Evolutionary conservation across 1,139 yeast genomes (phyloP).

Genomic region (Saccharomyces hybrid): DNA sequence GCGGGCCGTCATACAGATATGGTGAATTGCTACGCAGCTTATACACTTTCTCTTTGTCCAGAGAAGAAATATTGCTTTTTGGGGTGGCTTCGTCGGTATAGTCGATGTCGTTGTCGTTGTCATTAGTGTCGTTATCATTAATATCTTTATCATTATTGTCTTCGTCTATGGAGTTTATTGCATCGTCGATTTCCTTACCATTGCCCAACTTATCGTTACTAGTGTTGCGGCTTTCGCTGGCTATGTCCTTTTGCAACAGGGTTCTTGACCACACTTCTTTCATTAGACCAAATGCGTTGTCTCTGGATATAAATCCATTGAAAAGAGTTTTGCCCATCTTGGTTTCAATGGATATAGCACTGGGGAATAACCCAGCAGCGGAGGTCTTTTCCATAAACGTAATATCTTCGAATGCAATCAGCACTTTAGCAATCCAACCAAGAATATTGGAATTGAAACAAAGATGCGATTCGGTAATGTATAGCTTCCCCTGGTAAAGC

Average conservation of each 20-base stretch:
- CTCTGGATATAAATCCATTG: constrained; percentile 87
- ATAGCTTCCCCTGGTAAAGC: constrained; percentile 82
- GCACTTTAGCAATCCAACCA: constrained; percentile 85
- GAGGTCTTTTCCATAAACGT: constrained; percentile 68
- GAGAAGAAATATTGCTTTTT: background rate
- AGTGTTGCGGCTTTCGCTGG: constrained; percentile 18
- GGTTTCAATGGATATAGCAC: constrained; percentile 76
- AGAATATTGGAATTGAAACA: constrained; percentile 89
- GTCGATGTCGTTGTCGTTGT: constrained; percentile 20
- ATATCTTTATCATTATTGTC: constrained; percentile 2
- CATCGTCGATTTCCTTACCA: constrained; percentile 11
- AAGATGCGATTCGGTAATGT: constrained; percentile 68
- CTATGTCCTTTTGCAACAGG: constrained; percentile 9
- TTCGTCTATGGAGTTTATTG: constrained; percentile 1
- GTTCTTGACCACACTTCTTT: constrained; percentile 46
- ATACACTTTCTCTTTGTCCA: constrained; percentile 2
- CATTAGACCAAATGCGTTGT: constrained; percentile 65
- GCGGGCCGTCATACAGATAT: constrained; percentile 29
- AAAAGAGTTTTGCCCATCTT: constrained; percentile 56
- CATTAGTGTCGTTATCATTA: constrained; percentile 28
- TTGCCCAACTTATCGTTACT: constrained; percentile 22
- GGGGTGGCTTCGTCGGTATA: background rate
- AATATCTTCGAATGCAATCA: constrained; percentile 66
- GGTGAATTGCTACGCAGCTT: constrained; percentile 29
- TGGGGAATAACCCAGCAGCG: constrained; percentile 88